Evolutionary conservation across 1,284 basidiomycete genomes (phyloP).

Genomic region (Puccinia polysora): DNA sequence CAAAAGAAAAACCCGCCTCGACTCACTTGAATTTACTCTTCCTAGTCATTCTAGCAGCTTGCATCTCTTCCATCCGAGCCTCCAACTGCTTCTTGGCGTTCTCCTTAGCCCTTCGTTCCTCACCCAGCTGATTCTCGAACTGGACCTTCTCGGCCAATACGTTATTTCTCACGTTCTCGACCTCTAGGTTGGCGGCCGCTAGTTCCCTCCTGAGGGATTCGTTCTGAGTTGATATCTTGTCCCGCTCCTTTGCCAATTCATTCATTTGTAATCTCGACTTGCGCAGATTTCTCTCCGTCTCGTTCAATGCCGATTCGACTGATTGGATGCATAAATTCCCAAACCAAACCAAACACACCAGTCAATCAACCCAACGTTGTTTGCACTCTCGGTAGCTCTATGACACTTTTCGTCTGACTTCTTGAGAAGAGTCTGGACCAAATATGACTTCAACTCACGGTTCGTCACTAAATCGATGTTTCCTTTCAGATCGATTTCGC

Average conservation of each 20-base stretch:
- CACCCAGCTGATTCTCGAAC: slow-evolving; percentile 68
- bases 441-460: too few relatives aligned
- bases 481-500: too few relatives aligned
- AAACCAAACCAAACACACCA: slow-evolving; percentile 47
- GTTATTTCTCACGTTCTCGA: slow-evolving; percentile 68
- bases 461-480: too few relatives aligned
- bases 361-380: slow-evolving; percentile 81
- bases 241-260: too few relatives aligned
- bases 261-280: too few relatives aligned
- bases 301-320: slow-evolving; percentile 73
- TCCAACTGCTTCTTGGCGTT: slow-evolving; percentile 75
- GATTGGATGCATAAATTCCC: slow-evolving; percentile 58
- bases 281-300: slow-evolving; percentile 82
- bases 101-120: slow-evolving; percentile 71
- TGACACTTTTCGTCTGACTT: slow-evolving; percentile 83
- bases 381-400: too few relatives aligned
- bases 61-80: slow-evolving; percentile 73
- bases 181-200: slow-evolving; percentile 68
- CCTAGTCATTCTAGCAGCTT: slow-evolving; percentile 58
- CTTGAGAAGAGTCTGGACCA: too few relatives aligned
- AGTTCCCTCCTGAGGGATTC: slow-evolving; percentile 62
- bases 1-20: too few relatives aligned
- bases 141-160: slow-evolving; percentile 78
- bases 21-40: too few relatives aligned
- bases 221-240: slow-evolving; percentile 75